phyloP scores from a whole-genome alignment of 768 basidiomycete species.

The Clitopilus passeckerianus region DNA sequence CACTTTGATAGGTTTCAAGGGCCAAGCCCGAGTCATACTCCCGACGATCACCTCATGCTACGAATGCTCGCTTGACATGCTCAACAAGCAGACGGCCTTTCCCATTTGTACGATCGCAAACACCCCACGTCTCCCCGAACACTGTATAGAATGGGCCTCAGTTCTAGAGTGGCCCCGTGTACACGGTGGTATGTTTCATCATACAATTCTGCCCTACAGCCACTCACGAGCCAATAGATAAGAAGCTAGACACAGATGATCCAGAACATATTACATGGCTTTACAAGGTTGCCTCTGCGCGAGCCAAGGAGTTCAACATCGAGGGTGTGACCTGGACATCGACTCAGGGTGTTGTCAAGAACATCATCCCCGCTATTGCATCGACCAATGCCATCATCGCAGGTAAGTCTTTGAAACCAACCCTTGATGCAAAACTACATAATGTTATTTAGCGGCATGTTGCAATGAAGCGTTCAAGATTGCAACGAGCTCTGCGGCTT shows the following conservation, averaged over 20 bases:
- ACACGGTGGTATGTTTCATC: conserved; percentile 64
- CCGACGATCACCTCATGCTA: conserved; percentile 96
- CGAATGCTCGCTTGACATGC: conserved; percentile 97
- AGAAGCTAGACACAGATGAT: conserved; percentile 96
- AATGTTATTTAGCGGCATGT: conserved; percentile 67
- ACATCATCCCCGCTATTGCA: conserved; percentile 98
- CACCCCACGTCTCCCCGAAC: conserved; percentile 95
- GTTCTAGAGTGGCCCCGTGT: conserved; percentile 98
- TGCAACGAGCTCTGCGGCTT: conserved; percentile 91
- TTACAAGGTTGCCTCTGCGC: conserved; percentile 70
- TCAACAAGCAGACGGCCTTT: conserved; percentile 94
- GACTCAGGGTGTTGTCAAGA: conserved; percentile 99
- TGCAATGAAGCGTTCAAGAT: conserved; percentile 99
- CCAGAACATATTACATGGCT: conserved; percentile 97
- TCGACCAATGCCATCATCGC: conserved; percentile 98
- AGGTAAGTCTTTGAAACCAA: conserved; percentile 38
- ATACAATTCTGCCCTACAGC: not conserved
- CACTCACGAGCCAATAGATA: conserved; percentile 45
- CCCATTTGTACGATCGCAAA: conserved; percentile 99
- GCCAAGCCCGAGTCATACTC: conserved; percentile 94
- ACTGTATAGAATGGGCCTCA: conserved; percentile 99
- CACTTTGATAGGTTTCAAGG: conserved; percentile 79
- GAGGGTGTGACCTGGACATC: conserved; percentile 98
- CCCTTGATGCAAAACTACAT: not conserved
- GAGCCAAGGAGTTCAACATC: conserved; percentile 93